A percentile compares a stretch with the other conserved stretches of the same genome.
These are phyloP conservation scores for Stephania cephalantha DNA, from an alignment of 164 flowering plant species.

Conservation along the genomic window DNA sequence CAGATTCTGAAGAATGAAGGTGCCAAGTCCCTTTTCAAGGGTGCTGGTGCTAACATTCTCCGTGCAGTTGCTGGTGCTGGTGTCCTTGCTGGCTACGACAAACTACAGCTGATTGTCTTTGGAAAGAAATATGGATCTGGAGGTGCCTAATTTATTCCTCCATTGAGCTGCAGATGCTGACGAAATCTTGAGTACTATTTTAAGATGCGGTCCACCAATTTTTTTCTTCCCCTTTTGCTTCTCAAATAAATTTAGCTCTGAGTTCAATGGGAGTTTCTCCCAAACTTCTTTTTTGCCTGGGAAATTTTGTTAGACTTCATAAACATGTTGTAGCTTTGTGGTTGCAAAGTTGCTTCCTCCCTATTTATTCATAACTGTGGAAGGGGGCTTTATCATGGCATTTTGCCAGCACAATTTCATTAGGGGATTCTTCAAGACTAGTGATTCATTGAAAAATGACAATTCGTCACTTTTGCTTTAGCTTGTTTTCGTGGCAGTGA, in stretches of 20 bases:
- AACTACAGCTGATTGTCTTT: conserved; percentile 57
- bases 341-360: neutral
- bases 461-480: neutral
- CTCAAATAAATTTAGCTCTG: neutral
- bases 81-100: conserved; percentile 70
- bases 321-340: neutral
- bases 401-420: neutral
- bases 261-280: neutral
- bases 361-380: neutral
- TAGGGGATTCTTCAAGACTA: too few species aligned
- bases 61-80: conserved; percentile 77
- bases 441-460: neutral
- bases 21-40: conserved; percentile 58
- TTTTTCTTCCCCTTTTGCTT: neutral
- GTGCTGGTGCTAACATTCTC: conserved; percentile 73
- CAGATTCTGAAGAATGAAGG: conserved; percentile 67
- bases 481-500: neutral
- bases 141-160: conserved; percentile 31
- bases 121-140: conserved; percentile 72
- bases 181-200: conserved; percentile 27
- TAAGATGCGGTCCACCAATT: neutral
- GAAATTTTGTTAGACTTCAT: neutral
- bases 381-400: neutral
- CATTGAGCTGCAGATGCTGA: conserved; percentile 34
- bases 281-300: neutral